Base-by-base conservation (phyloP, 345 rosid species). In the Cardamine resedifolia region DNA sequence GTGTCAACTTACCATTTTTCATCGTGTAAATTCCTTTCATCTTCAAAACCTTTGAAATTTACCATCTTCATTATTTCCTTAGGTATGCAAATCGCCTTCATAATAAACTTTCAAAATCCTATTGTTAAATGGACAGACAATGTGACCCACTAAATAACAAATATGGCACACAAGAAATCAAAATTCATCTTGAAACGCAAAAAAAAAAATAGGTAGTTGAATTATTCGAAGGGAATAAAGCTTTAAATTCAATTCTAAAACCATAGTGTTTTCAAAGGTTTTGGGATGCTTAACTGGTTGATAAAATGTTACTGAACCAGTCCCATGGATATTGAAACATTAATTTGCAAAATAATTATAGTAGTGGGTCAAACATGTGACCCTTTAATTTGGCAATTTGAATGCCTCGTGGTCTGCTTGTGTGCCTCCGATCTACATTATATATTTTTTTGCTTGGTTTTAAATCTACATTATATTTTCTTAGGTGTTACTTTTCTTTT, bases 391-490 rank as follows among this genome's bases (percentile, higher is more conserved):
- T 39, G 55, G 47, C 36, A 67, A 60, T 70, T 24, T 61, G 41
- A 61, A 68, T 53, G 31, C 69, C 78, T 75, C 78, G 68, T 68
- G 78, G 39, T 60, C 41, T 75, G 44, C 38, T 39, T 74, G 39
- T 39, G 16, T 58, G 38, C 26, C 36, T 59, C 48, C 36, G 53
- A 36, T 28, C 34, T 58, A 58, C 12, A 74, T 34, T 8, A 21
- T n/a, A n/a, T n/a, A n/a, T n/a, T n/a, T n/a, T n/a, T n/a, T n/a
- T n/a, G n/a, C n/a, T n/a, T n/a, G n/a, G n/a, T n/a, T n/a, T n/a
- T n/a, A n/a, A n/a, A n/a, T n/a, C n/a, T n/a, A n/a, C n/a, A n/a
- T n/a, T n/a, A n/a, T n/a, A n/a, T 49, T 31, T 36, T 21, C 16
- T 24, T 34, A 2, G n/a, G n/a, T n/a, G n/a, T 23, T 33, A 14